These are phyloP conservation scores for Auriculariales sp. DNA, from an alignment of 768 basidiomycete species.

Conservation along the genomic window DNA sequence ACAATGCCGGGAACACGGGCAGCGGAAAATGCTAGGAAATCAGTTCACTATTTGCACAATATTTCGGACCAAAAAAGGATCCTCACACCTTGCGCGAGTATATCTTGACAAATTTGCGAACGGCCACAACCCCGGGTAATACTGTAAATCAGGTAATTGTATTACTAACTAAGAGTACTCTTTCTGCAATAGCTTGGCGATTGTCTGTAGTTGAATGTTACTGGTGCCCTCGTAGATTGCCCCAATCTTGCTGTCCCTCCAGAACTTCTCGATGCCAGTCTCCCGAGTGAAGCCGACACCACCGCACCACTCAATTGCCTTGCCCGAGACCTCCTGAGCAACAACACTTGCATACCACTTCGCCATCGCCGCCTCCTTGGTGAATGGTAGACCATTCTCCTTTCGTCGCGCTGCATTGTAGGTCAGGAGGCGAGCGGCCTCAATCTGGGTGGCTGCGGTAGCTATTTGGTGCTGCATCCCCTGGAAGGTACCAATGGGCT, in stretches of 20 bases:
- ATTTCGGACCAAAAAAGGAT: no score
- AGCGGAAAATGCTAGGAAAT: no score
- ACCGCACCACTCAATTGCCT: constrained; percentile 93
- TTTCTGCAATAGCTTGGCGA: constrained; percentile 83
- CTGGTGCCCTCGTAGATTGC: constrained; percentile 91
- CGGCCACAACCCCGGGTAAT: no score
- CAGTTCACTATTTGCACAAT: no score
- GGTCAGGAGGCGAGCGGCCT: constrained; percentile 77
- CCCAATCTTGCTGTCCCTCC: constrained; percentile 93
- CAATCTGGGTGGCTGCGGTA: constrained; percentile 77
- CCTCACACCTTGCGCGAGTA: no score
- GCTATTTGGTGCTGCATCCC: constrained; percentile 94
- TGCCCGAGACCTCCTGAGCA: constrained; percentile 75
- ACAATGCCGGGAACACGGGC: no score
- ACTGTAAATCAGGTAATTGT: no score
- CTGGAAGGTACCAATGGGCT: constrained; percentile 88
- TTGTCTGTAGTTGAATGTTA: constrained; percentile 96
- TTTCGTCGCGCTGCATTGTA: constrained; percentile 95
- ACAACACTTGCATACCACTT: constrained; percentile 86
- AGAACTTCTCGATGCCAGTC: constrained; percentile 91
- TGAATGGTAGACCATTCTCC: constrained; percentile 77
- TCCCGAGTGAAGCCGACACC: constrained; percentile 88
- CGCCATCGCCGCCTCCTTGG: constrained; percentile 95
- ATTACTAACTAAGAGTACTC: no score
- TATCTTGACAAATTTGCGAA: no score